These are phyloP conservation scores for Potentilla sterilis DNA, from an alignment of 306 rosid genomes.

Conservation along the genomic window DNA sequence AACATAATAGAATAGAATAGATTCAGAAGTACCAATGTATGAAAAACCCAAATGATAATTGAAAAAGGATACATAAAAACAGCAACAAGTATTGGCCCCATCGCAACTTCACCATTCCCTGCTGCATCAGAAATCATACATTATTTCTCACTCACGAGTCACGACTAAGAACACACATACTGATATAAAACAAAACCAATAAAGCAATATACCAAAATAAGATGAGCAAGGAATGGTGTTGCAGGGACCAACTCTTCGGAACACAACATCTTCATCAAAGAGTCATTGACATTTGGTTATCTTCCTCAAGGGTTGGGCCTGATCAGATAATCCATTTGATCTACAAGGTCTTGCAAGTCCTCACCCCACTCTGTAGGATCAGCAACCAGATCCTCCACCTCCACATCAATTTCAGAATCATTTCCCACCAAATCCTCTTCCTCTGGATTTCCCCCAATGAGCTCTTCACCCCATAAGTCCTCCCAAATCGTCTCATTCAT, in stretches of 20 bases:
- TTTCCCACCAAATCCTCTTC: conserved; percentile 49
- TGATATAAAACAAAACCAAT: background rate
- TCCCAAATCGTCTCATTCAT: conserved; percentile 51
- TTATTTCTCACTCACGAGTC: conserved; percentile 29
- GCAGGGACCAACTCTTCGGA: conserved; percentile 30
- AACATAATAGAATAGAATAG: conserved; percentile 1
- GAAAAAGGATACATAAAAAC: conserved; percentile 50
- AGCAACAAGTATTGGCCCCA: conserved; percentile 35
- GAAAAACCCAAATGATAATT: background rate
- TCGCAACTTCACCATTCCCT: conserved; percentile 47
- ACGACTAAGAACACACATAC: conserved; percentile 3
- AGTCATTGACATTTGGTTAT: background rate
- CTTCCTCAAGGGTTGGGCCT: conserved; percentile 33
- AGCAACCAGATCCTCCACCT: conserved; percentile 49
- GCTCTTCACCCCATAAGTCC: conserved; percentile 56
- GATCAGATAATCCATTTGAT: conserved; percentile 63
- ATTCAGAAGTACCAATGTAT: background rate
- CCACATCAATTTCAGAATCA: conserved; percentile 46
- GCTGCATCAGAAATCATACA: conserved; percentile 46
- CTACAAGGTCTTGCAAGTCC: conserved; percentile 63
- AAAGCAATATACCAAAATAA: conserved; percentile 19
- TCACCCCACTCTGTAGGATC: conserved; percentile 56
- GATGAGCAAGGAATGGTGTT: conserved; percentile 19
- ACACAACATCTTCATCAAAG: conserved; percentile 8
- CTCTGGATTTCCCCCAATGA: conserved; percentile 46